These are phyloP conservation scores for Paradendryphiella salina DNA, from an alignment of 2,329 filamentous ascomycete species.

Conservation along the genomic window DNA sequence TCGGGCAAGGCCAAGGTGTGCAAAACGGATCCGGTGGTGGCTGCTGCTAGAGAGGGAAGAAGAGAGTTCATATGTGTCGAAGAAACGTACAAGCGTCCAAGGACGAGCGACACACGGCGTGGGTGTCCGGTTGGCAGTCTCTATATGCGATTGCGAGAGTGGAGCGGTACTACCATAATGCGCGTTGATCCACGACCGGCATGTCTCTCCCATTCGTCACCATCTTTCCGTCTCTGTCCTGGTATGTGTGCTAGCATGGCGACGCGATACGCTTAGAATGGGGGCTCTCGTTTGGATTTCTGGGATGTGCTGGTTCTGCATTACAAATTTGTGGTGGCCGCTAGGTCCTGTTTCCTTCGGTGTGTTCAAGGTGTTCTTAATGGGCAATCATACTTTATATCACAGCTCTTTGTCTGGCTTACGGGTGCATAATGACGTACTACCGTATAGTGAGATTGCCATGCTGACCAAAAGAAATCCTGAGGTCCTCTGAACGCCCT, in stretches of 20 bases:
- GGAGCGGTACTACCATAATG: constrained; percentile 34
- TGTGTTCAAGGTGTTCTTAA: constrained; percentile 34
- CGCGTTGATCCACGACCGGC: constrained; percentile 31
- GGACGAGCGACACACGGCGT: constrained; percentile 31
- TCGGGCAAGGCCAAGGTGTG: constrained; percentile 91
- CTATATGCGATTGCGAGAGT: constrained; percentile 26
- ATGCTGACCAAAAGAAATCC: neutral
- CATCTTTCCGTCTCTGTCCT: constrained; percentile 24
- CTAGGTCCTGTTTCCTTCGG: constrained; percentile 24
- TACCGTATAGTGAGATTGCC: neutral
- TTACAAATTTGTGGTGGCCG: constrained; percentile 38
- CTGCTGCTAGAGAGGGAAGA: constrained; percentile 73
- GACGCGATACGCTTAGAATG: constrained; percentile 29
- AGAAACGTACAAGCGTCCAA: constrained; percentile 19
- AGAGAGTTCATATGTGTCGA: constrained; percentile 12
- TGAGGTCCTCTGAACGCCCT: constrained; percentile 1
- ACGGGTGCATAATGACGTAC: constrained; percentile 1
- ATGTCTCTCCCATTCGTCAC: constrained; percentile 23
- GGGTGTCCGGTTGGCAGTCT: constrained; percentile 33
- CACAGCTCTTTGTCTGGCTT: constrained; percentile 1
- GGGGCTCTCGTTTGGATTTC: constrained; percentile 38
- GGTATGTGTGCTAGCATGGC: constrained; percentile 34
- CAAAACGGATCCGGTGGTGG: constrained; percentile 81
- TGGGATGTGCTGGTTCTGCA: constrained; percentile 29
- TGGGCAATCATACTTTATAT: constrained; percentile 30